phyloP scores from a whole-genome alignment of 2,329 filamentous ascomycete genomes.

The Penicillium sp. region DNA sequence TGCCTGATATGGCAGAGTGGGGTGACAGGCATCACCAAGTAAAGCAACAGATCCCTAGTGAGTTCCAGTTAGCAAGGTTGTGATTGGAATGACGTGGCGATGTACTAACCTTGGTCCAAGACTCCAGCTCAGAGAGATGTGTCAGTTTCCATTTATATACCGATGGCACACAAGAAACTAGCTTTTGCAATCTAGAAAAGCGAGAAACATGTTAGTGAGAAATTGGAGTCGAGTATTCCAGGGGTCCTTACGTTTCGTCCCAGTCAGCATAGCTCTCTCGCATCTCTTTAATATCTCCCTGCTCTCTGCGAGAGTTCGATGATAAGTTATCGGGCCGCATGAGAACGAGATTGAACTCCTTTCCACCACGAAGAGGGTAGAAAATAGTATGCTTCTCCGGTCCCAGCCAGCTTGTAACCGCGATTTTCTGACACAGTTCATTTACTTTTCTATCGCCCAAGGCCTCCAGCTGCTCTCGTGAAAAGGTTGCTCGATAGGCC shows the following conservation, averaged over 20 bases:
- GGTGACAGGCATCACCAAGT: slow-evolving; percentile 60
- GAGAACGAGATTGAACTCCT: slow-evolving; percentile 64
- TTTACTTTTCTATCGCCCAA: slow-evolving; percentile 33
- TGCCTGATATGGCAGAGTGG: slow-evolving; percentile 61
- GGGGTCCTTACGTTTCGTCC: slow-evolving; percentile 51
- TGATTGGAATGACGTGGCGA: neutral
- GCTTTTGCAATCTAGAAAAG: slow-evolving; percentile 21
- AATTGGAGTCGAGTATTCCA: neutral
- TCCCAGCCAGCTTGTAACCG: slow-evolving; percentile 62
- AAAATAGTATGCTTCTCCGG: slow-evolving; percentile 60
- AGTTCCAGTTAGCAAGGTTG: neutral
- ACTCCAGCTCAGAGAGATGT: slow-evolving; percentile 44
- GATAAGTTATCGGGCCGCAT: slow-evolving; percentile 57
- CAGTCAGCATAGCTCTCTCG: slow-evolving; percentile 57
- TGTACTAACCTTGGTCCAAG: slow-evolving; percentile 34
- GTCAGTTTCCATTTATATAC: slow-evolving; percentile 68
- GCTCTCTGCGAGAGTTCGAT: slow-evolving; percentile 26
- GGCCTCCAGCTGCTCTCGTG: slow-evolving; percentile 48
- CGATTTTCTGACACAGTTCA: slow-evolving; percentile 52
- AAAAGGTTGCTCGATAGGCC: slow-evolving; percentile 58
- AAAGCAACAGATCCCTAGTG: slow-evolving; percentile 18
- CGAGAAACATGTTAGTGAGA: neutral
- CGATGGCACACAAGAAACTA: slow-evolving; percentile 51
- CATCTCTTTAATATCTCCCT: slow-evolving; percentile 61
- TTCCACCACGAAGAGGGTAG: slow-evolving; percentile 60